These are phyloP conservation scores for Beta corolliflora DNA, from an alignment of 179 eudicot species.

Conservation along the genomic window DNA sequence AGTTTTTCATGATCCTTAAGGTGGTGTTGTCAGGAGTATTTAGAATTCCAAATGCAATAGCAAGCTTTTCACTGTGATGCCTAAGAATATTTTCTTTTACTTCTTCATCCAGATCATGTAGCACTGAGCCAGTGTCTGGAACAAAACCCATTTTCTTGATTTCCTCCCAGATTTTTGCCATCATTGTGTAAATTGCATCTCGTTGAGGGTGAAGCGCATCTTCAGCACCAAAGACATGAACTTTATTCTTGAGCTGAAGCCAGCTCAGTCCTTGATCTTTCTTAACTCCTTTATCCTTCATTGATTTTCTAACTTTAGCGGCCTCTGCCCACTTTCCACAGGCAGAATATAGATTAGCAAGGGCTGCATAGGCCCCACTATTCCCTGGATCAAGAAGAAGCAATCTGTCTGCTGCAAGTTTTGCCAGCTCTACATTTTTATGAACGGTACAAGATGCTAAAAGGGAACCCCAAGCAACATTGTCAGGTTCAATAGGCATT, in stretches of 20 bases:
- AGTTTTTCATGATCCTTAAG: conserved; percentile 51
- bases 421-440: conserved; percentile 52
- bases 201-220: conserved; percentile 48
- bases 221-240: conserved; percentile 48
- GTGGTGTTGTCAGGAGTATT: conserved; percentile 45
- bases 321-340: conserved; percentile 50
- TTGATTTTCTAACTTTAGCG: conserved; percentile 41
- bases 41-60: conserved; percentile 43
- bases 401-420: conserved; percentile 54
- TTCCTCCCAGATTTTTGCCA: conserved; percentile 45
- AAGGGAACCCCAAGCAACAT: conserved; percentile 64
- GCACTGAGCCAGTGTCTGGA: conserved; percentile 42
- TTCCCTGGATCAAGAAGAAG: conserved; percentile 55
- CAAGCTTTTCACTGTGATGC: conserved; percentile 58
- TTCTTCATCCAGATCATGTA: conserved; percentile 55
- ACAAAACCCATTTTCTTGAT: conserved; percentile 54
- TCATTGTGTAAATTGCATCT: conserved; percentile 36
- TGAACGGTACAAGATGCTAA: conserved; percentile 53
- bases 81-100: conserved; percentile 45
- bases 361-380: conserved; percentile 60
- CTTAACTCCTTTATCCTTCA: conserved; percentile 49
- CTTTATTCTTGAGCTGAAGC: conserved; percentile 38
- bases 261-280: conserved; percentile 57
- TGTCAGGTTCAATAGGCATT: conserved; percentile 61
- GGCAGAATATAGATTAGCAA: conserved; percentile 47